A percentile compares a stretch with the other conserved stretches of the same genome.
These are phyloP conservation scores for Hymenotorrendiella dingleyae DNA, from an alignment of 2,329 filamentous ascomycete genomes.

Conservation along the genomic window DNA sequence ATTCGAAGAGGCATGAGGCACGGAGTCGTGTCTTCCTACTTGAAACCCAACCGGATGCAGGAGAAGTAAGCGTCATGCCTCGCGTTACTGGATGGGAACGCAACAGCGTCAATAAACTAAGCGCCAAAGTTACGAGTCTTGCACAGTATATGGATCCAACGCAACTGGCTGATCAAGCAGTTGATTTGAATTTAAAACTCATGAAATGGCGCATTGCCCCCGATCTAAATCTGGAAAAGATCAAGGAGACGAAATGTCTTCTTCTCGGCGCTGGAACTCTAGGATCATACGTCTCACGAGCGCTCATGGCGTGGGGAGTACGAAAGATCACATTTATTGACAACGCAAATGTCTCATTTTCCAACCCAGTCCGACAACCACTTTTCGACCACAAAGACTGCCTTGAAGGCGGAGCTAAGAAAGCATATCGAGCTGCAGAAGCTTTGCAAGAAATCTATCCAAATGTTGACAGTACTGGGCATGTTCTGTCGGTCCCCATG, in stretches of 20 bases:
- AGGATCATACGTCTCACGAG: slow-evolving; percentile 88
- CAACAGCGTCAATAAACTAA: slow-evolving; percentile 70
- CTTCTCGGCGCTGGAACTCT: slow-evolving; percentile 88
- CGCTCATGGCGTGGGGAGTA: slow-evolving; percentile 92
- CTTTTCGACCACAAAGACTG: slow-evolving; percentile 90
- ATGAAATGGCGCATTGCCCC: slow-evolving; percentile 99
- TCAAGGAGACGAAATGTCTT: slow-evolving; percentile 86
- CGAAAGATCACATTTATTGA: slow-evolving; percentile 94
- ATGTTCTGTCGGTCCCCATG: slow-evolving; percentile 88
- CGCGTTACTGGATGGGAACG: slow-evolving; percentile 96
- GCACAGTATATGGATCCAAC: slow-evolving; percentile 90
- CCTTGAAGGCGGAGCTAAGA: slow-evolving; percentile 73
- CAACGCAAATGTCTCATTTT: slow-evolving; percentile 88
- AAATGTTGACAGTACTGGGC: slow-evolving; percentile 74
- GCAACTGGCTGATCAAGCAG: slow-evolving; percentile 83
- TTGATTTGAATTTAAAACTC: slow-evolving; percentile 92
- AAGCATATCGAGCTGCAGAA: slow-evolving; percentile 75
- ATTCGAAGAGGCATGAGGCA: slow-evolving; percentile 69
- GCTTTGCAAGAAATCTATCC: slow-evolving; percentile 83
- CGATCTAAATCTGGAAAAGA: slow-evolving; percentile 75
- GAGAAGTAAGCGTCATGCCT: slow-evolving; percentile 51
- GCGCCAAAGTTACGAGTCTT: slow-evolving; percentile 72
- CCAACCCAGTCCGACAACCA: slow-evolving; percentile 92
- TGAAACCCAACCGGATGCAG: slow-evolving; percentile 25
- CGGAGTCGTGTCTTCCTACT: slow-evolving; percentile 69